Conservation (phyloP, 495 filamentous ascomycete genomes). For the Annulohypoxylon nitens region DNA sequence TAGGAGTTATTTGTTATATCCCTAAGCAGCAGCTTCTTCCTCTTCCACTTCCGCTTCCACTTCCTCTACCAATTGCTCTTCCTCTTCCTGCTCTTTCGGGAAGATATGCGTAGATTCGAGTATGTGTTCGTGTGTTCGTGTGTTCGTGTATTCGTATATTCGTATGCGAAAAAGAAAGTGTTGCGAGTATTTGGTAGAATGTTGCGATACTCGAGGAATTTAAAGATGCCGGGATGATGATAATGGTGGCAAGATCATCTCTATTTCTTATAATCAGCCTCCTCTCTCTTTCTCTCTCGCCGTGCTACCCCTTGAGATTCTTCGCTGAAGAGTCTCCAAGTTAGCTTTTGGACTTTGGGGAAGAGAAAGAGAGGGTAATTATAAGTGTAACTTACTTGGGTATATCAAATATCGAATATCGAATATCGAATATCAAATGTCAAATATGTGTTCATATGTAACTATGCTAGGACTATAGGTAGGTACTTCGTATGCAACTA, state of each 20-base stretch:
- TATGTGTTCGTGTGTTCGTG: too few species aligned
- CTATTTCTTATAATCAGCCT: constrained; percentile 8
- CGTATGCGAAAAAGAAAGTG: background rate
- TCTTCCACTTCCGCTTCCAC: background rate
- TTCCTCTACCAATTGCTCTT: background rate
- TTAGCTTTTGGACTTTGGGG: background rate
- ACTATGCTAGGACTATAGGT: too few species aligned
- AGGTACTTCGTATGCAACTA: background rate
- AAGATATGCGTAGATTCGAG: background rate
- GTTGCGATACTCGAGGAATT: constrained; percentile 15
- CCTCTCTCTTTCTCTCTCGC: constrained; percentile 17
- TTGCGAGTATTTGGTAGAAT: constrained; percentile 2
- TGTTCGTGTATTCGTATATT: background rate
- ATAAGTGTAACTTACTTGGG: background rate
- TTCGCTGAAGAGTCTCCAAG: constrained; percentile 14
- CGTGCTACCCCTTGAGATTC: constrained; percentile 16
- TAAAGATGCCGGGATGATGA: constrained; percentile 3
- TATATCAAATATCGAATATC: background rate
- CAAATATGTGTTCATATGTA: constrained; percentile 8
- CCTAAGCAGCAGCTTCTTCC: background rate
- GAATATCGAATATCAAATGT: background rate
- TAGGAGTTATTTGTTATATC: constrained; percentile 2
- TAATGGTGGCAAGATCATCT: constrained; percentile 16
- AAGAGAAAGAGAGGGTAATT: constrained; percentile 4
- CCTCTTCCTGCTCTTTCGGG: background rate